Base-by-base conservation (phyloP, 306 rosid genomes). In the Ochetophila trinervis region DNA sequence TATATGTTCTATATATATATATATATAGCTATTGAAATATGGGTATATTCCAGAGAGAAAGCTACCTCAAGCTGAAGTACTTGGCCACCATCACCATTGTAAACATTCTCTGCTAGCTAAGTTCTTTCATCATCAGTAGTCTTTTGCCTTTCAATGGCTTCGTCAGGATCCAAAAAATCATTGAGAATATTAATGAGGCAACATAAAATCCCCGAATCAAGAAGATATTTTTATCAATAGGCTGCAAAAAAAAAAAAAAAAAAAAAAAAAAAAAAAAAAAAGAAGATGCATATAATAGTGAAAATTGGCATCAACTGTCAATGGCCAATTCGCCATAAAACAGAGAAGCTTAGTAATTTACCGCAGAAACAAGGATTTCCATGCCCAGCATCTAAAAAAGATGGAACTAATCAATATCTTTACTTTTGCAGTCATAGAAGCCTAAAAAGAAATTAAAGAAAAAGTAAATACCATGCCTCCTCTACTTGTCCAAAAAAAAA, bases 151-250 rank as follows among this genome's bases (percentile, higher is more conserved):
- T 65, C 82, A 77, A 54, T 70, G 79, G 82, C 79, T 73, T 77
- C 83, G 65, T 86, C 87, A 63, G 96, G 97, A 76, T 86, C 80
- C 57, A 94, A 87, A 77, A 94, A 90, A 74, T 91, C 86, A 82
- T 84, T 81, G 66, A 94, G 92, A 73, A 88, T 85, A 69, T 83
- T 82, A 74, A 94, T 86, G 87, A 94, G 99, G 79, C 99, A 94
- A 82, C 99, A 86, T 59, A 94, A 88, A 78, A 94, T 90, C 62
- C 99, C 99, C 61, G 99, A 94, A 83, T 90, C 99, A 42, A 94
- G 99, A 78, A 94, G 92, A 75, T 95, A 94, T 80, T 90, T 70
- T 94, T 94, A 85, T 90, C 99, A 63, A 88, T 78, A 60, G 97
- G 97, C 99, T 94, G 95, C 83, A 81, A 75, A 50, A n/a, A n/a